Percentiles rank a stretch among this genome's conserved stretches.
phyloP scores from a whole-genome alignment of 495 filamentous ascomycete genomes.

The Penicillium roqueforti region DNA sequence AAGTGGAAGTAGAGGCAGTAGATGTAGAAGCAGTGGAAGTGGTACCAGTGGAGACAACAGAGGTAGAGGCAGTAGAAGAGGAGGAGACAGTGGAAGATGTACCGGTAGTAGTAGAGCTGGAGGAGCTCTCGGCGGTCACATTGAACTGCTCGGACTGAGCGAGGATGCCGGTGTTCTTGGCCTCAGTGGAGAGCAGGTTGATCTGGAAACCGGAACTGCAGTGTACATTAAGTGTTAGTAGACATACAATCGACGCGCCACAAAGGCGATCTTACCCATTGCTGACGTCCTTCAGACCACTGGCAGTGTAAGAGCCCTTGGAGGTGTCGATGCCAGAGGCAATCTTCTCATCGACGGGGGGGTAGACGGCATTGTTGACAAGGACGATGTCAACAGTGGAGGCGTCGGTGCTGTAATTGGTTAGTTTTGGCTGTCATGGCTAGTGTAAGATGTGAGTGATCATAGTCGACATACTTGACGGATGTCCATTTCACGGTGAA shows the following conservation, averaged over 20 bases:
- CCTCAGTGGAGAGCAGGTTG: constrained; percentile 31
- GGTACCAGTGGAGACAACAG: neutral
- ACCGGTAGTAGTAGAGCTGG: constrained; percentile 13
- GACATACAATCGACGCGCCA: neutral
- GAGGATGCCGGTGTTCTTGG: constrained; percentile 37
- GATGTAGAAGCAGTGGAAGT: neutral
- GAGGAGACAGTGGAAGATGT: constrained; percentile 6
- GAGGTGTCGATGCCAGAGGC: constrained; percentile 35
- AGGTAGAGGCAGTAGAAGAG: constrained; percentile 4
- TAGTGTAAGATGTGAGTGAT: neutral
- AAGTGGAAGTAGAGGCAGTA: neutral
- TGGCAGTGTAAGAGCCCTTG: constrained; percentile 32
- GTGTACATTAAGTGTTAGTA: constrained; percentile 2
- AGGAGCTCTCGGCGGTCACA: constrained; percentile 21
- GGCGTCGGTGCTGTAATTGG: constrained; percentile 29
- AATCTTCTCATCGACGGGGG: constrained; percentile 43
- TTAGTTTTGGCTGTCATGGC: constrained; percentile 2
- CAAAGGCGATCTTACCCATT: constrained; percentile 24
- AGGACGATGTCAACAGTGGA: constrained; percentile 35
- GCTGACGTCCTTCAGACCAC: constrained; percentile 19
- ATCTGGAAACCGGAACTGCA: constrained; percentile 38
- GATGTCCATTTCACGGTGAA: constrained; percentile 36
- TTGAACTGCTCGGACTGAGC: constrained; percentile 41
- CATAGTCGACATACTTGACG: constrained; percentile 26
- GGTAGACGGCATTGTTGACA: constrained; percentile 39